Conservation (phyloP, 2,329 filamentous ascomycete species). For the Mollisiaceae sp. region DNA sequence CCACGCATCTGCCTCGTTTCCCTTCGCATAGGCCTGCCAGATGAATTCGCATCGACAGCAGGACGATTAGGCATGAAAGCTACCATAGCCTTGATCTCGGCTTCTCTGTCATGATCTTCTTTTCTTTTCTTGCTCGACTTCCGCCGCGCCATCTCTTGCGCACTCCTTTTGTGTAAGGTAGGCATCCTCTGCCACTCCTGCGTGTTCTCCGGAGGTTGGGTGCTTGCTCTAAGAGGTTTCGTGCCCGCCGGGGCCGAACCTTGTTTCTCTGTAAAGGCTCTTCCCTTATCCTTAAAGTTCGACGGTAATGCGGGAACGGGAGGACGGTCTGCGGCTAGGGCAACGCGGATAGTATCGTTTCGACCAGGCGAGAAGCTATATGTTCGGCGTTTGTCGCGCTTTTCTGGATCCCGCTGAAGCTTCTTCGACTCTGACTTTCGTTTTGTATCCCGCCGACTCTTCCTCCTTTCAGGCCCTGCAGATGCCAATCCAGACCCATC, state of each 20-base stretch:
- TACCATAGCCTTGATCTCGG: slow-evolving; percentile 87
- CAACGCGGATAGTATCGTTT: slow-evolving; percentile 57
- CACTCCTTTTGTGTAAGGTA: slow-evolving; percentile 66
- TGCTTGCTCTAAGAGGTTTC: slow-evolving; percentile 32
- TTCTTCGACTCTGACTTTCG: slow-evolving; percentile 45
- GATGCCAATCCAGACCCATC: slow-evolving; percentile 42
- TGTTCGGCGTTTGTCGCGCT: slow-evolving; percentile 52
- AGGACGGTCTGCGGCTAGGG: slow-evolving; percentile 37
- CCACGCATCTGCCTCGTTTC: slow-evolving; percentile 70
- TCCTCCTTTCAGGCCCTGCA: slow-evolving; percentile 41
- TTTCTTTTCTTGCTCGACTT: slow-evolving; percentile 80
- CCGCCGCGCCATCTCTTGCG: slow-evolving; percentile 65
- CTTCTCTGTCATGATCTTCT: slow-evolving; percentile 78
- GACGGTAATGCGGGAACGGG: slow-evolving; percentile 39
- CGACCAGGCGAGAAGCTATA: slow-evolving; percentile 69
- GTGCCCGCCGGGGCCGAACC: slow-evolving; percentile 17
- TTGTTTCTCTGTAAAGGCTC: slow-evolving; percentile 27
- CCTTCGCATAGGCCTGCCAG: slow-evolving; percentile 63
- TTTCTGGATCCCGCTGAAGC: slow-evolving; percentile 51
- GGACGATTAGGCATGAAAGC: slow-evolving; percentile 69
- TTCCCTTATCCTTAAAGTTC: slow-evolving; percentile 34
- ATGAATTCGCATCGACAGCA: slow-evolving; percentile 61
- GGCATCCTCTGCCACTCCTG: slow-evolving; percentile 52
- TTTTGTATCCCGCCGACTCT: slow-evolving; percentile 43
- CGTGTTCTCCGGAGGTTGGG: slow-evolving; percentile 32